Base-by-base conservation (phyloP, 2,329 filamentous ascomycete genomes). In the Dryadomyces sulphureus region DNA sequence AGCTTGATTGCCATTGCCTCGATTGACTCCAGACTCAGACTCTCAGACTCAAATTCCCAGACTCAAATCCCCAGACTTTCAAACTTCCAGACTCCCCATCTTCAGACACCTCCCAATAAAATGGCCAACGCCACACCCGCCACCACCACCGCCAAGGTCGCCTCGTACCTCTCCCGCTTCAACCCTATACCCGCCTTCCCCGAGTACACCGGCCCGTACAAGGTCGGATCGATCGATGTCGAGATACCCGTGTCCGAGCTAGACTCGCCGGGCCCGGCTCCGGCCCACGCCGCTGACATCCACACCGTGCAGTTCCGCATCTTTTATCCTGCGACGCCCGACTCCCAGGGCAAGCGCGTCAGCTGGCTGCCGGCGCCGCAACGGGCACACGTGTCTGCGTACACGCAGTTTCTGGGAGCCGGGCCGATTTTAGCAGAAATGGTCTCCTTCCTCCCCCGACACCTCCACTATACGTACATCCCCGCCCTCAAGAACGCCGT, bases 301-400 rank as follows among this genome's bases (percentile, higher is more conserved):
- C 67, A 77, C 19, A 94, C 87, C 1, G 69, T 93, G 22, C 80
- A 84, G 47, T 92, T 86, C 60, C 77, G 87, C 51, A 70, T 93
- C 48, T 94, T 85, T 64, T 93, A 93, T 59, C 87, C 87, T 1
- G 79, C 81, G 20, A 64, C 66, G 1, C 58, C 67, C 5, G 66
- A 68, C 17, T 66, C 72, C 3, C 61, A 62, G 44, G 69, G 75
- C 55, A 75, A 75, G 54, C 69, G 68, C 9, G 81, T 87, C 46
- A 75, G 72, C 54, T 94, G 87, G 86, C 70, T 93, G 45, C 85
- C 85, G 0, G 70, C 73, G 8, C 86, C 87, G 0, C 86, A 93
- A 60, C 66, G 81, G 41, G 77, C 79, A 36, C 81, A 86, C 57
- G 66, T 90, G 8, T 74, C 79, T 16, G 83, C 81, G 1, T 92